A percentile compares a stretch with the other conserved stretches of the same genome.
Evolutionary conservation across 2,329 filamentous ascomycete genomes (phyloP).

Genomic region (Graphilbum fragrans): DNA sequence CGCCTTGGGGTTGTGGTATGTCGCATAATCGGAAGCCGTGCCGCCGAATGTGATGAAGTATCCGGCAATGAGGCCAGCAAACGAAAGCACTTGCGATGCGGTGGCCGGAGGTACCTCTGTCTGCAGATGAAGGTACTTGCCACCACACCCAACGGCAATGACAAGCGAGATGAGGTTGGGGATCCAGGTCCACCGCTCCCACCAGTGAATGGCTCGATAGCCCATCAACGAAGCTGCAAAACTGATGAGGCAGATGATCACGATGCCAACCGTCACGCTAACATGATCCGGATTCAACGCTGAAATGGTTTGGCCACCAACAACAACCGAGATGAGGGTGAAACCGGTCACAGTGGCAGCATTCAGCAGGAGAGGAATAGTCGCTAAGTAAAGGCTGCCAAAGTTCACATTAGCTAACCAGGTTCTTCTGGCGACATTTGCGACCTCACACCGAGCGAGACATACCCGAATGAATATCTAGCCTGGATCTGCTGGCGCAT

Average conservation of each 20-base stretch:
- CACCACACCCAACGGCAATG: constrained; percentile 41
- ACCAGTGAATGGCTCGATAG: constrained; percentile 39
- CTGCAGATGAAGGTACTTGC: constrained; percentile 34
- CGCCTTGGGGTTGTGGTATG: constrained; percentile 36
- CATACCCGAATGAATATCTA: constrained; percentile 45
- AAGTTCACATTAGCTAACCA: too few relatives aligned
- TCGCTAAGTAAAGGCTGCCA: constrained; percentile 35
- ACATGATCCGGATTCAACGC: constrained; percentile 32
- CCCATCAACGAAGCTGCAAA: constrained; percentile 43
- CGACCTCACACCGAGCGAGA: too few relatives aligned
- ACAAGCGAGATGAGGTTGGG: constrained; percentile 38
- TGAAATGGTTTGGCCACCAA: constrained; percentile 41
- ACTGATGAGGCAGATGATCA: constrained; percentile 39
- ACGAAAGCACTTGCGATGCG: constrained; percentile 26
- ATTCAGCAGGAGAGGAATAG: constrained; percentile 39
- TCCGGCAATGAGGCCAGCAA: constrained; percentile 33
- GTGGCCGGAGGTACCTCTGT: constrained; percentile 23
- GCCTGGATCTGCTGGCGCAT: constrained; percentile 49
- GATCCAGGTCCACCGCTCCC: constrained; percentile 45
- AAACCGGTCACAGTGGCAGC: constrained; percentile 46
- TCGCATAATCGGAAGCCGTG: constrained; percentile 44
- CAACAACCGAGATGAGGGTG: constrained; percentile 41
- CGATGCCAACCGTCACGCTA: constrained; percentile 42
- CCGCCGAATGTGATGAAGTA: constrained; percentile 44
- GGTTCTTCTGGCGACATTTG: too few relatives aligned